A percentile compares a stretch with the other conserved stretches of the same genome.
These are phyloP conservation scores for Phyllosticta citrichinensis DNA, from an alignment of 2,329 filamentous ascomycete species.

Conservation along the genomic window DNA sequence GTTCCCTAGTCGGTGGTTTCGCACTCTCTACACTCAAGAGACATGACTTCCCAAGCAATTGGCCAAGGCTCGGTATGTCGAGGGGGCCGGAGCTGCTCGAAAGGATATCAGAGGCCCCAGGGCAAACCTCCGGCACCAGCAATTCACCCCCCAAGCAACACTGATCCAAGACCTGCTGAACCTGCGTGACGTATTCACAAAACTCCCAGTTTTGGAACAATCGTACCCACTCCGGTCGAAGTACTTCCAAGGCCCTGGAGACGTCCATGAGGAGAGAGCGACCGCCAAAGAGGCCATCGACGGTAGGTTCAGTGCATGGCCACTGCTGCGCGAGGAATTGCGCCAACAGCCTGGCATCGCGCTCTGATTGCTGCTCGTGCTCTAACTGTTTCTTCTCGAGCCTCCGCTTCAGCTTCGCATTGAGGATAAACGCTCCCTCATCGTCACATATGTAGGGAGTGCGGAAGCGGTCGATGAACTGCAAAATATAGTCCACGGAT, in stretches of 20 bases:
- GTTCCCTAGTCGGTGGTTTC: neutral
- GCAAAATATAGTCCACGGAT: constrained; percentile 20
- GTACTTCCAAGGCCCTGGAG: constrained; percentile 26
- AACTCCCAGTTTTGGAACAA: constrained; percentile 41
- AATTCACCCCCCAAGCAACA: neutral
- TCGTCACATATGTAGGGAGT: neutral
- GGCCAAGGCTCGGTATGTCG: neutral
- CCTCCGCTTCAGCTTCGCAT: constrained; percentile 13
- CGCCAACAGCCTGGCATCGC: constrained; percentile 31
- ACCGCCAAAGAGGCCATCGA: neutral
- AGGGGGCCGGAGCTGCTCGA: neutral
- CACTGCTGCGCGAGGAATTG: constrained; percentile 28
- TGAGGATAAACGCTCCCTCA: neutral
- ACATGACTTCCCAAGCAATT: neutral
- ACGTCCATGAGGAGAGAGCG: constrained; percentile 24
- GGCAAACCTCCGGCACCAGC: neutral
- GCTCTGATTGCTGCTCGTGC: neutral
- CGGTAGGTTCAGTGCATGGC: constrained; percentile 25
- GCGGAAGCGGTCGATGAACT: constrained; percentile 3
- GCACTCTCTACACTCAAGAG: neutral
- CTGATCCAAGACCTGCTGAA: constrained; percentile 33
- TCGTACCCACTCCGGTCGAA: constrained; percentile 40
- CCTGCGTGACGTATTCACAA: constrained; percentile 31
- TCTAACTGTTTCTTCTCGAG: constrained; percentile 14
- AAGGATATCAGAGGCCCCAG: neutral